A percentile compares a stretch with the other conserved stretches of the same genome.
Evolutionary conservation across 1,284 basidiomycete species (phyloP).

Genomic region (Agroathelia rolfsii): DNA sequence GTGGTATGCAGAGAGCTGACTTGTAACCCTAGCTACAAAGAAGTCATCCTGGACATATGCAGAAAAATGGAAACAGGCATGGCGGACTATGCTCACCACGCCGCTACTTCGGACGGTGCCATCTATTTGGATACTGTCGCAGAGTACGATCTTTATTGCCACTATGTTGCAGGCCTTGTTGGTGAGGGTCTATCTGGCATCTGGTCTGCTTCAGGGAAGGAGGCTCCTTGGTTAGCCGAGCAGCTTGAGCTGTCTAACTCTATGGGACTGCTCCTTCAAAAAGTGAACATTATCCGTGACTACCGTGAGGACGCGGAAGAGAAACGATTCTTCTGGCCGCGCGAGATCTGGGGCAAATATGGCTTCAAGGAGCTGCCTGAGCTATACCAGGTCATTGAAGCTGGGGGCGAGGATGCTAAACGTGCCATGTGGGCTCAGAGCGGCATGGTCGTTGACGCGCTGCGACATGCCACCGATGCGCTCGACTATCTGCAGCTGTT

Average conservation of each 20-base stretch:
- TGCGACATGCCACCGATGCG: slow-evolving; percentile 77
- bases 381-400: slow-evolving; percentile 42
- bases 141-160: slow-evolving; percentile 97
- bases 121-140: slow-evolving; percentile 66
- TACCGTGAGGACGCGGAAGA: slow-evolving; percentile 89
- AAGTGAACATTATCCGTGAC: slow-evolving; percentile 97
- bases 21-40: slow-evolving; percentile 50
- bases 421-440: slow-evolving; percentile 74
- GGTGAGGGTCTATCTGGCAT: slow-evolving; percentile 93
- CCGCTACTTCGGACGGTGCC: slow-evolving; percentile 57
- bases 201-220: slow-evolving; percentile 83
- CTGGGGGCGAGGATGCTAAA: slow-evolving; percentile 43
- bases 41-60: slow-evolving; percentile 77
- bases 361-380: slow-evolving; percentile 66
- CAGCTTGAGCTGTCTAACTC: slow-evolving; percentile 89
- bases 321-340: slow-evolving; percentile 89
- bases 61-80: slow-evolving; percentile 89
- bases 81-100: slow-evolving; percentile 88
- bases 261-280: slow-evolving; percentile 96
- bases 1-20: slow-evolving; percentile 1
- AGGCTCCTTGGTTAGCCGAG: slow-evolving; percentile 65
- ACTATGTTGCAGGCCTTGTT: slow-evolving; percentile 97
- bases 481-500: slow-evolving; percentile 87
- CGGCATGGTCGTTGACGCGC: slow-evolving; percentile 85
- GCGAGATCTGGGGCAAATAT: slow-evolving; percentile 80